These are phyloP conservation scores for Termitomyces sp. DNA, from an alignment of 768 basidiomycete species.

Conservation along the genomic window DNA sequence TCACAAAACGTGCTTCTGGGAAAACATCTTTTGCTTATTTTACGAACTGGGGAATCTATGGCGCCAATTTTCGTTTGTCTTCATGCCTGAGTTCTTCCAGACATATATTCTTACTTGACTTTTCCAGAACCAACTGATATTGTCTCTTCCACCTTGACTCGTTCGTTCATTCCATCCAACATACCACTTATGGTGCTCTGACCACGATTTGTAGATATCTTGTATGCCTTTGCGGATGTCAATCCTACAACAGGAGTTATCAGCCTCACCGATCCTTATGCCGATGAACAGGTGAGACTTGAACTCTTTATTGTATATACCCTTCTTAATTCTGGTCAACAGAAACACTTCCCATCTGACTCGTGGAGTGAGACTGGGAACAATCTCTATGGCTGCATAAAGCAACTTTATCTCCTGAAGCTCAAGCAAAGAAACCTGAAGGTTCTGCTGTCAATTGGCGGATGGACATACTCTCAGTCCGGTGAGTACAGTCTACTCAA, in stretches of 20 bases:
- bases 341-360: constrained; percentile 73
- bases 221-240: constrained; percentile 79
- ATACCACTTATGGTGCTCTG: background rate
- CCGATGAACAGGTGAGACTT: constrained; percentile 55
- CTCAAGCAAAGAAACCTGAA: constrained; percentile 50
- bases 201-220: constrained; percentile 37
- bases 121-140: constrained; percentile 60
- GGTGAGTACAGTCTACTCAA: constrained; percentile 22
- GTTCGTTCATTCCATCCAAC: constrained; percentile 26
- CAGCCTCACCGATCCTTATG: constrained; percentile 65
- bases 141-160: constrained; percentile 54
- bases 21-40: constrained; percentile 49
- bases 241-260: constrained; percentile 57
- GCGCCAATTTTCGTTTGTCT: constrained; percentile 53
- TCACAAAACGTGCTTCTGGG: constrained; percentile 34
- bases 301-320: background rate
- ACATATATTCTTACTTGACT: constrained; percentile 1
- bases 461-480: constrained; percentile 68
- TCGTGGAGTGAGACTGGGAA: constrained; percentile 71
- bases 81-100: background rate
- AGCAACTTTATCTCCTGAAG: constrained; percentile 67
- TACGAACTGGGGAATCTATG: constrained; percentile 64
- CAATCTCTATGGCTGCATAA: constrained; percentile 78
- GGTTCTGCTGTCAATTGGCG: constrained; percentile 47
- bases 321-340: constrained; percentile 9